Conservation (phyloP, 23 red algal species). For the Pyropia yezoensis region DNA sequence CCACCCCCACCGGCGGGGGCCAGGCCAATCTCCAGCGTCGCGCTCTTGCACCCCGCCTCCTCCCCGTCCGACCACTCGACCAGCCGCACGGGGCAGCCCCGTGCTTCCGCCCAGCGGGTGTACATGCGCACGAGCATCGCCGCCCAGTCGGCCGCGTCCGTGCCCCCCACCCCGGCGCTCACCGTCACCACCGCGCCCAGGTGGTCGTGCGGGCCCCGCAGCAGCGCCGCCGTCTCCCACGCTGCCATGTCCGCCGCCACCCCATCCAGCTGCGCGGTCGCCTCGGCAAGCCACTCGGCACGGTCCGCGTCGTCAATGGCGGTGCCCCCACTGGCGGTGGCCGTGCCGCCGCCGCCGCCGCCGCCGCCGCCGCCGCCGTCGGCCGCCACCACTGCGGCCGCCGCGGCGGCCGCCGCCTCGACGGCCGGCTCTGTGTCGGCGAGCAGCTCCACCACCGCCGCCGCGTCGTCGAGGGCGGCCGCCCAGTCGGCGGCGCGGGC, state of each 20-base stretch:
- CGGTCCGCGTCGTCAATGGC: slow-evolving; percentile 4
- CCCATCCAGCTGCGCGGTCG: slow-evolving; percentile 16
- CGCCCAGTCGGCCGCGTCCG: slow-evolving; percentile 97
- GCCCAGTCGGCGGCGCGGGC: slow-evolving; percentile 30
- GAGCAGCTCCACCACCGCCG: slow-evolving; percentile 29
- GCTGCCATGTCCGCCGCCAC: slow-evolving; percentile 32
- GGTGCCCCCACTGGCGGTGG: neutral
- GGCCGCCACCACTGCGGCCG: slow-evolving; percentile 3
- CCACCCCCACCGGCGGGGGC: neutral
- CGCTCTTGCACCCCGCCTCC: slow-evolving; percentile 69
- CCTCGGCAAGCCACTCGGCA: slow-evolving; percentile 30
- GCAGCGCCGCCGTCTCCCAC: slow-evolving; percentile 59
- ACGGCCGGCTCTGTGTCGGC: slow-evolving; percentile 4
- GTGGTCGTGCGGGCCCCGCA: slow-evolving; percentile 68
- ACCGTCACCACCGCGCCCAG: slow-evolving; percentile 53
- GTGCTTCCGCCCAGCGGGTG: slow-evolving; percentile 51
- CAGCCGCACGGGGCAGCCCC: slow-evolving; percentile 21
- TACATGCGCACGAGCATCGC: slow-evolving; percentile 89
- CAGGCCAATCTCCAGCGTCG: slow-evolving; percentile 44
- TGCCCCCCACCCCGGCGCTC: slow-evolving; percentile 81
- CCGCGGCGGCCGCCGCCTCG: neutral
- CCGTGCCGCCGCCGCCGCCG: neutral
- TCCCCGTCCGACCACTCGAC: slow-evolving; percentile 71
- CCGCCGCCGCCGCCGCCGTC: neutral
- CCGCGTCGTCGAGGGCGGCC: slow-evolving; percentile 26